phyloP scores from a whole-genome alignment of 768 basidiomycete genomes.

The Boletus sp. region DNA sequence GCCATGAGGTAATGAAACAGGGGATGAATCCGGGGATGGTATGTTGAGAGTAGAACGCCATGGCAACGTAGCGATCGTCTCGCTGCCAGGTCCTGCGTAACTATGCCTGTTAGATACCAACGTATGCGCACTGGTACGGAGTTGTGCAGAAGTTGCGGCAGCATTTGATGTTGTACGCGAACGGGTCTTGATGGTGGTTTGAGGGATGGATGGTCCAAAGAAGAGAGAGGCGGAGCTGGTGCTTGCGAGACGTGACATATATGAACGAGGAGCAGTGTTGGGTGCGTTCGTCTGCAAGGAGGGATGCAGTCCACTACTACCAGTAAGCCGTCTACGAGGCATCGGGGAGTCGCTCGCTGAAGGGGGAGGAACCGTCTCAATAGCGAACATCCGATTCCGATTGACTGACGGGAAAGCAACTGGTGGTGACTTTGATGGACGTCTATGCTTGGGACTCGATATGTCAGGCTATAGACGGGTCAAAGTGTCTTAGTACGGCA shows the following conservation, averaged over 20 bases:
- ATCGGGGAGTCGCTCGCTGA: conserved; percentile 54
- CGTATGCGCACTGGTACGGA: conserved; percentile 22
- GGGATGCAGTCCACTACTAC: conserved; percentile 32
- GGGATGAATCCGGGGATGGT: conserved; percentile 55
- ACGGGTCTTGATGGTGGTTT: conserved; percentile 20
- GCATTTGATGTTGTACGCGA: conserved; percentile 26
- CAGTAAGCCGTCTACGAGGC: conserved; percentile 52
- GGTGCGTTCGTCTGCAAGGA: conserved; percentile 30
- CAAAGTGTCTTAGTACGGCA: neutral
- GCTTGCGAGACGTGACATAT: conserved; percentile 52
- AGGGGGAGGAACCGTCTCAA: conserved; percentile 39
- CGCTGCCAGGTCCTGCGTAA: conserved; percentile 52
- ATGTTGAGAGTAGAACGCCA: conserved; percentile 39
- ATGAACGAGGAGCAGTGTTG: conserved; percentile 31
- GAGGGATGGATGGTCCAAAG: conserved; percentile 51
- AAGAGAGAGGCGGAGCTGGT: conserved; percentile 60
- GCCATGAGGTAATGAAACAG: conserved; percentile 31
- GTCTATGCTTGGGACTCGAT: conserved; percentile 15
- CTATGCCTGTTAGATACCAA: conserved; percentile 56
- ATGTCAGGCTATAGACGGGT: conserved; percentile 8
- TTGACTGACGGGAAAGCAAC: conserved; percentile 40
- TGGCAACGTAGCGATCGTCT: conserved; percentile 28
- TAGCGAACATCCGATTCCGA: conserved; percentile 38
- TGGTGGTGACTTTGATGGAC: conserved; percentile 13
- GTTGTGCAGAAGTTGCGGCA: conserved; percentile 3